Conservation (phyloP, 768 basidiomycete species). For the Amyloporia xantha region DNA sequence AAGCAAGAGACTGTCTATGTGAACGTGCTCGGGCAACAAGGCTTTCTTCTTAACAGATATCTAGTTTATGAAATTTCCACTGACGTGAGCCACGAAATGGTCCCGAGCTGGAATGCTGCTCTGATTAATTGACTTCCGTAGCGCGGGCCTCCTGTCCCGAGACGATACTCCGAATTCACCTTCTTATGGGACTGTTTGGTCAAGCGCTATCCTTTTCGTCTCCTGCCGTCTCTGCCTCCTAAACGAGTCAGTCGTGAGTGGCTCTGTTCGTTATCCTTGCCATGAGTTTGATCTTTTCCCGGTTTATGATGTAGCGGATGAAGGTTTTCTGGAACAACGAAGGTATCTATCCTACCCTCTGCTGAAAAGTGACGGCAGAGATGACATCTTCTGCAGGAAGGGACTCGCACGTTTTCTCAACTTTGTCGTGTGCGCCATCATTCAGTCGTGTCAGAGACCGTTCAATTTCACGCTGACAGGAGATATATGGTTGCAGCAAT, state of each 20-base stretch:
- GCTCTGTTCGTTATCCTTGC: neutral
- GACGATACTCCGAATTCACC: conserved; percentile 91
- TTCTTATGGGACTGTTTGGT: conserved; percentile 84
- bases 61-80: conserved; percentile 78
- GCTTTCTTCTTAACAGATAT: conserved; percentile 85
- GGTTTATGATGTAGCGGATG: conserved; percentile 63
- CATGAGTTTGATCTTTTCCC: conserved; percentile 3
- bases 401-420: conserved; percentile 76
- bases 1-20: conserved; percentile 68
- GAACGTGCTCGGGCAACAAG: conserved; percentile 78
- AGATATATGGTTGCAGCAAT: conserved; percentile 42
- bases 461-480: conserved; percentile 5
- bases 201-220: conserved; percentile 88
- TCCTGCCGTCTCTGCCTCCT: conserved; percentile 82
- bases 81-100: conserved; percentile 47
- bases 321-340: conserved; percentile 86
- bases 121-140: conserved; percentile 20
- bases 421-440: conserved; percentile 62
- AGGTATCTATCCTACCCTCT: too few relatives aligned
- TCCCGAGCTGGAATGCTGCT: too few relatives aligned
- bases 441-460: conserved; percentile 1
- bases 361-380: too few relatives aligned
- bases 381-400: conserved; percentile 39
- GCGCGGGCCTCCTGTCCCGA: conserved; percentile 61
- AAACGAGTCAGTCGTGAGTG: conserved; percentile 85